Evolutionary conservation across 352 stramenopile genomes (phyloP).

Genomic region (Nothophytophthora sp.): DNA sequence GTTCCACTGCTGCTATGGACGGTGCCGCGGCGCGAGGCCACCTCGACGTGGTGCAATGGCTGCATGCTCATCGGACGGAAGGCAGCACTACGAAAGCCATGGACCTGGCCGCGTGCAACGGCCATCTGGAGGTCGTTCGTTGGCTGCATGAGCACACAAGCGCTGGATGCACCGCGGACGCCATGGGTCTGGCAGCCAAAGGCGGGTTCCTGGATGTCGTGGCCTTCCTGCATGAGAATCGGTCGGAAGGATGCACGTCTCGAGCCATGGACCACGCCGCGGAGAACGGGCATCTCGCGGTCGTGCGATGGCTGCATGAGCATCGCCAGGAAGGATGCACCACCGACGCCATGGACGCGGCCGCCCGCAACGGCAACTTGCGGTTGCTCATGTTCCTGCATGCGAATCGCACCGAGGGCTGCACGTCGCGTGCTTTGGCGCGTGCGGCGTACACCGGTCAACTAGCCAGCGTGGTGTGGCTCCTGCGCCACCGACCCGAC

Average conservation of each 20-base stretch:
- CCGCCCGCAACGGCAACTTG: conserved; percentile 40
- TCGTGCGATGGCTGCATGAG: conserved; percentile 46
- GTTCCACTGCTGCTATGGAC: conserved; percentile 42
- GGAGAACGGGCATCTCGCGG: conserved; percentile 33
- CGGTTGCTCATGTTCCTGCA: conserved; percentile 34
- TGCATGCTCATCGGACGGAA: conserved; percentile 36
- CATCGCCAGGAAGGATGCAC: conserved; percentile 36
- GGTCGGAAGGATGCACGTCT: conserved; percentile 35
- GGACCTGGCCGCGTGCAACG: conserved; percentile 45
- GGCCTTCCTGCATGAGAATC: conserved; percentile 39
- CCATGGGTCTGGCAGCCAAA: conserved; percentile 44
- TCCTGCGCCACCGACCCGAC: conserved; percentile 16
- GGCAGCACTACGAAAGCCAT: conserved; percentile 45
- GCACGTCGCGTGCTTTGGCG: conserved; percentile 18
- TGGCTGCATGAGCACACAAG: conserved; percentile 43
- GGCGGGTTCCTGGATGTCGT: conserved; percentile 32
- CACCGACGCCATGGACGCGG: conserved; percentile 46
- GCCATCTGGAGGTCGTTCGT: conserved; percentile 41
- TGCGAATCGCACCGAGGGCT: conserved; percentile 27
- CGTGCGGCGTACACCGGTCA: conserved; percentile 33
- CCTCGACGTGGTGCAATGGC: conserved; percentile 39
- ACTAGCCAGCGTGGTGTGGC: conserved; percentile 33
- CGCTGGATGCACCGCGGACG: conserved; percentile 38
- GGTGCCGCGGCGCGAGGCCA: conserved; percentile 33
- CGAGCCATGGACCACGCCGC: conserved; percentile 52